Conservation (phyloP, 257 asterid genomes). For the Henckelia pumila region DNA sequence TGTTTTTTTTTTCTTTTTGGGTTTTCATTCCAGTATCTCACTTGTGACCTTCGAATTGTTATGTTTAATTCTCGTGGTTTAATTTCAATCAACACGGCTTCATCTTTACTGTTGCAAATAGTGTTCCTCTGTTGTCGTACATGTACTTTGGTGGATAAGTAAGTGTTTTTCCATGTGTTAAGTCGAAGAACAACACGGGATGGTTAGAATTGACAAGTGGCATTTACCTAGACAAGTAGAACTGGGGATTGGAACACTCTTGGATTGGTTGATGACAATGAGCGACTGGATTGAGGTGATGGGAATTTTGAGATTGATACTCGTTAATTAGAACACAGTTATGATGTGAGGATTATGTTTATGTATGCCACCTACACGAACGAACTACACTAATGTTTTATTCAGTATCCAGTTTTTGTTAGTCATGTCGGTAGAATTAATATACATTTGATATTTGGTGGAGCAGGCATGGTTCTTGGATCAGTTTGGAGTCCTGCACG, state of each 20-base stretch:
- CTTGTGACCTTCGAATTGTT: too few relatives aligned
- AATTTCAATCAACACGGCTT: too few relatives aligned
- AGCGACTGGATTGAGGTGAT: background rate
- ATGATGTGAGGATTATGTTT: background rate
- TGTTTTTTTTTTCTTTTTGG: background rate
- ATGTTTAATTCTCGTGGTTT: too few relatives aligned
- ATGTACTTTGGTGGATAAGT: too few relatives aligned
- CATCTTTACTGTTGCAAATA: too few relatives aligned
- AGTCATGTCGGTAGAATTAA: background rate
- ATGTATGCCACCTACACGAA: too few relatives aligned
- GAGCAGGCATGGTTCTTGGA: constrained; percentile 93
- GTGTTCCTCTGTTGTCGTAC: background rate
- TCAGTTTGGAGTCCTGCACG: constrained; percentile 94
- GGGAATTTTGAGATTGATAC: background rate
- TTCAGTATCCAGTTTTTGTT: background rate
- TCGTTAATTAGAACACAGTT: too few relatives aligned
- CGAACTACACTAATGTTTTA: background rate
- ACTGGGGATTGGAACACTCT: background rate
- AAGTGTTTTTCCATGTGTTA: background rate
- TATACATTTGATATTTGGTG: constrained; percentile 7
- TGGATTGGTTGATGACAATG: background rate
- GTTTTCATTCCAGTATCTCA: background rate
- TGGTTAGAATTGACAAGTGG: background rate
- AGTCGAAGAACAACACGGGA: background rate
- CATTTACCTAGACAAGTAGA: background rate